These are phyloP conservation scores for Friedmanniomyces endolithicus DNA, from an alignment of 495 filamentous ascomycete species.

Conservation along the genomic window DNA sequence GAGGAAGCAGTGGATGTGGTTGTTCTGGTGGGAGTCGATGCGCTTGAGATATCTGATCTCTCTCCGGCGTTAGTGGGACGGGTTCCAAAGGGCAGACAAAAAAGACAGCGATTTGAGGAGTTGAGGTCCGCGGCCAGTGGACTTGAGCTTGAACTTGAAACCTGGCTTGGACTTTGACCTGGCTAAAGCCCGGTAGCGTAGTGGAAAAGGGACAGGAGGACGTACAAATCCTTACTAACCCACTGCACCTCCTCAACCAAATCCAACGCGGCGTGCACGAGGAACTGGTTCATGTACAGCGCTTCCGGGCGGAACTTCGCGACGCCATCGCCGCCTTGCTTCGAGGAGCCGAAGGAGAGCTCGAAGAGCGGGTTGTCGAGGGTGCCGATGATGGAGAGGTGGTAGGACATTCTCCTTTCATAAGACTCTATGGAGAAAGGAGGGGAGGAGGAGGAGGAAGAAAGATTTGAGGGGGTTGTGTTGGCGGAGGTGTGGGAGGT, in stretches of 20 bases:
- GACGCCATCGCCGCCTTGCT: conserved; percentile 83
- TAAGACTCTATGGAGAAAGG: too few relatives aligned
- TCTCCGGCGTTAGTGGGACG: too few relatives aligned
- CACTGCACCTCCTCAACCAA: conserved; percentile 94
- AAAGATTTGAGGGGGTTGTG: too few relatives aligned
- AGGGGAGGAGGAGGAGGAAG: too few relatives aligned
- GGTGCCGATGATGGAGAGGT: conserved; percentile 89
- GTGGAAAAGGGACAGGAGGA: not conserved
- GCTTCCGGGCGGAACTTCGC: conserved; percentile 75
- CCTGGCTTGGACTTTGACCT: too few relatives aligned
- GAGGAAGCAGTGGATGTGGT: conserved; percentile 82
- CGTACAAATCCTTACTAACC: conserved; percentile 63
- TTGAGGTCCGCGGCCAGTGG: too few relatives aligned
- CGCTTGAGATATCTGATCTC: conserved; percentile 93
- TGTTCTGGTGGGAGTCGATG: conserved; percentile 84
- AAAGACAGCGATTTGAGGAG: too few relatives aligned
- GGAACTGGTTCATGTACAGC: conserved; percentile 91
- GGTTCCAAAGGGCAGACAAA: not conserved
- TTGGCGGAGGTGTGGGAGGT: too few relatives aligned
- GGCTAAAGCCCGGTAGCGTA: too few relatives aligned
- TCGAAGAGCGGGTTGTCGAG: conserved; percentile 92
- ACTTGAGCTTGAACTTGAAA: too few relatives aligned
- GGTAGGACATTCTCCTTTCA: conserved; percentile 99
- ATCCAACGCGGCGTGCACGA: conserved; percentile 82
- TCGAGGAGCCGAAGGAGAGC: conserved; percentile 89